A percentile compares a stretch with the other conserved stretches of the same genome.
Conservation (phyloP, 495 filamentous ascomycete species). For the Eremomyces bilateralis region DNA sequence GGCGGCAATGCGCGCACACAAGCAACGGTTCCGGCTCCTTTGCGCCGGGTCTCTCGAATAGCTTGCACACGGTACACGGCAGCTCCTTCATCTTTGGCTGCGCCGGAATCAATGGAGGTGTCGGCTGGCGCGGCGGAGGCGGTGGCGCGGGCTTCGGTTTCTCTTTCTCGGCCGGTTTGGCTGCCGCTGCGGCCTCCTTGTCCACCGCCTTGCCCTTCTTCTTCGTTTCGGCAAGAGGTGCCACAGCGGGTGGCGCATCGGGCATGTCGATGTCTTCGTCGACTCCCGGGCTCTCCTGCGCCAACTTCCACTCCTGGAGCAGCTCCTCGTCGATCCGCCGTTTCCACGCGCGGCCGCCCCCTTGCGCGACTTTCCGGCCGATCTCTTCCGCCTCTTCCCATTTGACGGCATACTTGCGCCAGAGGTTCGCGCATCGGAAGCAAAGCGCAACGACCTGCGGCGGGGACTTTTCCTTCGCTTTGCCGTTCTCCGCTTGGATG, state of each 20-base stretch:
- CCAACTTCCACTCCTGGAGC: constrained; percentile 44
- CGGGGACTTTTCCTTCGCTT: constrained; percentile 50
- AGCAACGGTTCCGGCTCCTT: constrained; percentile 42
- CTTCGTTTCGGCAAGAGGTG: constrained; percentile 24
- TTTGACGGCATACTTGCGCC: constrained; percentile 85
- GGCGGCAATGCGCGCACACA: constrained; percentile 61
- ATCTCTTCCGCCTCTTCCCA: constrained; percentile 94
- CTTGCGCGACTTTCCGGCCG: constrained; percentile 65
- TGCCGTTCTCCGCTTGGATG: constrained; percentile 41
- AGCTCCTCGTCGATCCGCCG: constrained; percentile 80
- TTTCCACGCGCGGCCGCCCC: constrained; percentile 70
- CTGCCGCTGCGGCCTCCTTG: constrained; percentile 24
- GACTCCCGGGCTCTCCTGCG: constrained; percentile 2
- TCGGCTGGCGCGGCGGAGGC: constrained; percentile 17
- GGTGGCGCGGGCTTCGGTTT: constrained; percentile 23
- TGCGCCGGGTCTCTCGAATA: constrained; percentile 46
- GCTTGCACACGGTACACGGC: constrained; percentile 67
- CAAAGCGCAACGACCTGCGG: constrained; percentile 69
- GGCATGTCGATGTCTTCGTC: not conserved
- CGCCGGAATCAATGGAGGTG: constrained; percentile 16
- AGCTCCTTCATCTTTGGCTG: constrained; percentile 23
- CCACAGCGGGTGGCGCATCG: constrained; percentile 1
- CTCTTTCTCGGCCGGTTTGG: constrained; percentile 35
- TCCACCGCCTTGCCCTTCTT: constrained; percentile 35
- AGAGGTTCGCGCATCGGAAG: constrained; percentile 69